Evolutionary conservation across 495 filamentous ascomycete genomes (phyloP).

Genomic region (Lentithecium fluviatile): DNA sequence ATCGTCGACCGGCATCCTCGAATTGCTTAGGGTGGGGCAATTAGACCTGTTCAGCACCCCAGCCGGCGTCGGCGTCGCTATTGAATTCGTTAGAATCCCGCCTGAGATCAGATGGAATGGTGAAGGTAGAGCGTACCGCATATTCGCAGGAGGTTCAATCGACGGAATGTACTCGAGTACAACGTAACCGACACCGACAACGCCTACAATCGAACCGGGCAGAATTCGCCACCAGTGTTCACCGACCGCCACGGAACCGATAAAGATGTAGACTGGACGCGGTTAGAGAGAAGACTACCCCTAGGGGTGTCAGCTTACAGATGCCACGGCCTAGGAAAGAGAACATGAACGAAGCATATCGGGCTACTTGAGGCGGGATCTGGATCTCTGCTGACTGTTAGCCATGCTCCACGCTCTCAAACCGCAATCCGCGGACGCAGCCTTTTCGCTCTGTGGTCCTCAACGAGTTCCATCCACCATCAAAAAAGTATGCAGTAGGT

Average conservation of each 20-base stretch:
- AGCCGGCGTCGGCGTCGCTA: conserved; percentile 75
- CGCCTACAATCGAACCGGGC: conserved; percentile 41
- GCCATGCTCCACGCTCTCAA: neutral
- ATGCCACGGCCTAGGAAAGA: conserved; percentile 92
- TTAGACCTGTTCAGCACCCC: conserved; percentile 90
- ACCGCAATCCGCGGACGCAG: no score
- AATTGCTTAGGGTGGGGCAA: neutral
- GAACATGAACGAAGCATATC: conserved; percentile 97
- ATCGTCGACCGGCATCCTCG: conserved; percentile 28
- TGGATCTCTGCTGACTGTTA: conserved; percentile 67
- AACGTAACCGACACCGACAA: conserved; percentile 47
- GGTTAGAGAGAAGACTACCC: conserved; percentile 14
- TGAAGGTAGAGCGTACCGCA: conserved; percentile 58
- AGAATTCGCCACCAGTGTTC: conserved; percentile 45
- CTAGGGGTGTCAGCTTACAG: conserved; percentile 60
- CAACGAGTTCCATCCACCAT: neutral
- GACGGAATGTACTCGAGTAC: conserved; percentile 90
- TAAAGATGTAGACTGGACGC: conserved; percentile 85
- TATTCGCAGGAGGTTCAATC: conserved; percentile 96
- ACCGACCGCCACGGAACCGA: conserved; percentile 79
- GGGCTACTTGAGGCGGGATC: conserved; percentile 85
- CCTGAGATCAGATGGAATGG: neutral
- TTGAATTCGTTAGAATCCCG: neutral
- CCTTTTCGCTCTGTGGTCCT: neutral
- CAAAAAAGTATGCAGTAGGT: neutral